Evolutionary conservation across 1,284 basidiomycete species (phyloP), one percentile per base, ranked within the genome.

Genomic region (Cutaneotrichosporon cavernicola): DNA sequence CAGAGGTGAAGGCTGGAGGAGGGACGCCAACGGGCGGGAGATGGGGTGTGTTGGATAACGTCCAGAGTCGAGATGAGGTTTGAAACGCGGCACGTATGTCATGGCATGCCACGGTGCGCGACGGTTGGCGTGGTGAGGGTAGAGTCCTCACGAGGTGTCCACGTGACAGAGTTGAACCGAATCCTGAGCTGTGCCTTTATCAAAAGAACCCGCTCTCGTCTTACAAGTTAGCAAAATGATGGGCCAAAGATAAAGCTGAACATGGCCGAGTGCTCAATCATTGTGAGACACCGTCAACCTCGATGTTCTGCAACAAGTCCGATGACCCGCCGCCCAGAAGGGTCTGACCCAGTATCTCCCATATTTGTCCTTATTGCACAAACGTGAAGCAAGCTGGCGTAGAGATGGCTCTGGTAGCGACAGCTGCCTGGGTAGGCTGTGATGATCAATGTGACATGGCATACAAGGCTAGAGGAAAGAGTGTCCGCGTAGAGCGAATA

Each of bases 381-480:
- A 46, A 2, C 16, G 43, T 7, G 18, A 46, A 8, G 5, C 18
- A n/a, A n/a, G 43, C 9, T 13, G 5, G 34, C 11, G 40, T 14
- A 5, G 43, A n/a, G 43, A 7, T 46, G 43, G 34, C 43, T 46
- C 43, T 4, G 18, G 43, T n/a, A 18, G 16, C 18, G 43, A n/a
- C 43, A 21, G n/a, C 18, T 1, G 11, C 14, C 40, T 16, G 1
- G 3, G 6, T 46, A 18, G 16, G 43, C 34, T n/a, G 16, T 18
- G 43, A 46, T 46, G 43, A 46, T 46, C 43, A 46, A 46, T 46
- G 26, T 26, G 43, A 46, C 43, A 46, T 46, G 43, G 43, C 43
- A 46, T n/a, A 46, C 43, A 46, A 46, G 18, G 43, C 43, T 4
- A 46, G 43, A 46, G 40, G 16, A 43, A 8, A 46, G 43, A 18